Evolutionary conservation across 441 rosid genomes (phyloP).

Genomic region (Populus hybrid): DNA sequence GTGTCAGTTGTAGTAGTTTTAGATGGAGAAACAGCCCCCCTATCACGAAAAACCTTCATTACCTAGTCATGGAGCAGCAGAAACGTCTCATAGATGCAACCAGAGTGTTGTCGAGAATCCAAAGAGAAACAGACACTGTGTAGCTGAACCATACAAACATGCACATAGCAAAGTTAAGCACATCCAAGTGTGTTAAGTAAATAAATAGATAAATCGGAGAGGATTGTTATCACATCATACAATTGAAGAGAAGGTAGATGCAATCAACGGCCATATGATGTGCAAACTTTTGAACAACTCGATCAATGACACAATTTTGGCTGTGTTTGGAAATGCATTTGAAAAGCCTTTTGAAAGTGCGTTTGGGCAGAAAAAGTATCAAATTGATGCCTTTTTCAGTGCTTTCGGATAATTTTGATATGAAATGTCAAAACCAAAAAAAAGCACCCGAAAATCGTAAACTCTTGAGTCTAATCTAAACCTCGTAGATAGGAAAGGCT

Average conservation of each 20-base stretch:
- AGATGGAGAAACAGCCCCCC: conserved; percentile 36
- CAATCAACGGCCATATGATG: background rate
- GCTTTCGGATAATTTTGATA: background rate
- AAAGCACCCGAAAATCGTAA: background rate
- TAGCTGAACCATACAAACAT: background rate
- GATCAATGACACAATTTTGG: background rate
- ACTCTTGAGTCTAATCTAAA: background rate
- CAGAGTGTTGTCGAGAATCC: conserved; percentile 2
- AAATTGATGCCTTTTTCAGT: background rate
- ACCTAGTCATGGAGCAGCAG: conserved; percentile 50
- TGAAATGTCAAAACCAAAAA: background rate
- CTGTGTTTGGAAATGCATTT: background rate
- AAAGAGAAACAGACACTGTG: background rate
- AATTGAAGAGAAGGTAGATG: background rate
- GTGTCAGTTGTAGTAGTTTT: conserved; percentile 41
- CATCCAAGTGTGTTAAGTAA: no score
- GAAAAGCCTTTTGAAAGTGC: background rate
- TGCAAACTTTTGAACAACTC: background rate
- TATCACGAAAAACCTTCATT: conserved; percentile 75
- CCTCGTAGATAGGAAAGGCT: background rate
- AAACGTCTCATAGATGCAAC: conserved; percentile 34
- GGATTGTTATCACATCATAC: background rate
- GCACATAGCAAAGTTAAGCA: background rate
- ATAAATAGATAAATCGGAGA: no score
- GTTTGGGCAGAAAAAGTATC: background rate